Percentiles rank a stretch among this genome's conserved stretches.
phyloP scores from a whole-genome alignment of 129 eudicot species.

The Solidago caesia region DNA sequence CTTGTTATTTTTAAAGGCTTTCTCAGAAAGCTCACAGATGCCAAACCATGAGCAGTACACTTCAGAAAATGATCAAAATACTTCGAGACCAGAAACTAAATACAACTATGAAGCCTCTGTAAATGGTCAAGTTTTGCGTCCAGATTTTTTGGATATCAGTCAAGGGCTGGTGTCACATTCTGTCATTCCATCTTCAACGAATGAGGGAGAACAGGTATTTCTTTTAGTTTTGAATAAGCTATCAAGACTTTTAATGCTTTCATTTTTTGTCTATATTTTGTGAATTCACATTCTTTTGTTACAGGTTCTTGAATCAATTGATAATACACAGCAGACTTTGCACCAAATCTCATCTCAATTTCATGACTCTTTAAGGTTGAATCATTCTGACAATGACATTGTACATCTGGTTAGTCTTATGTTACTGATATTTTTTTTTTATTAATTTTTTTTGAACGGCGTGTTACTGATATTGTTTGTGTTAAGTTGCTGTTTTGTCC shows the following conservation, averaged over 20 bases:
- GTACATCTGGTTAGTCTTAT: slow-evolving; percentile 47
- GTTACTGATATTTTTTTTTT: not conserved
- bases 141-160: slow-evolving; percentile 44
- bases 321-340: slow-evolving; percentile 53
- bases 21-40: slow-evolving; percentile 51
- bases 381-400: slow-evolving; percentile 41
- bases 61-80: slow-evolving; percentile 52
- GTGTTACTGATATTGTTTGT: not conserved
- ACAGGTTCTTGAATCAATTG: slow-evolving; percentile 38
- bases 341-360: slow-evolving; percentile 85
- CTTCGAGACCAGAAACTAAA: slow-evolving; percentile 43
- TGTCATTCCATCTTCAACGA: slow-evolving; percentile 39
- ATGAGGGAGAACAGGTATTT: slow-evolving; percentile 58
- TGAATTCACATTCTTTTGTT: slow-evolving; percentile 1
- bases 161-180: slow-evolving; percentile 50
- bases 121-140: slow-evolving; percentile 53
- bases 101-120: slow-evolving; percentile 61
- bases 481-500: not conserved
- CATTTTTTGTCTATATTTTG: not conserved
- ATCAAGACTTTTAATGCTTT: not conserved
- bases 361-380: slow-evolving; percentile 60
- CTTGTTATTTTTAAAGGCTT: slow-evolving; percentile 40
- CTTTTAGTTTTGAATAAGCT: not conserved
- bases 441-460: too few species aligned
- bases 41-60: slow-evolving; percentile 48